phyloP scores from a whole-genome alignment of 225 moss, liverwort and hornwort genomes.

The Bryoerythrophyllum caledonicum region DNA sequence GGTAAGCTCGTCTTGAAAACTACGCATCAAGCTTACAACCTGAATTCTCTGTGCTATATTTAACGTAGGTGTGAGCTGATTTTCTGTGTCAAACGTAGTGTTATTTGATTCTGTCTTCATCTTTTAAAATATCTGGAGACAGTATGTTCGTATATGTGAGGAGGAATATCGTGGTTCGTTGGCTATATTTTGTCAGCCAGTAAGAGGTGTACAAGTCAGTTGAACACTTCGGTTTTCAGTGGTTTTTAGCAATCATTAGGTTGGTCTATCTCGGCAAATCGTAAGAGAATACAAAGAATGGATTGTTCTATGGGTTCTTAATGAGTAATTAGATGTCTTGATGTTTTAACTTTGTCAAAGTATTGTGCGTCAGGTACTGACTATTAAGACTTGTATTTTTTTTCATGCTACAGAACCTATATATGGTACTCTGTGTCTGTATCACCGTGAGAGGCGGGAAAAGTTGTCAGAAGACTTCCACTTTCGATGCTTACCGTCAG shows the following conservation, averaged over 20 bases:
- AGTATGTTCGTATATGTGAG: background rate
- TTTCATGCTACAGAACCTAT: conserved; percentile 71
- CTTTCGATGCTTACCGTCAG: conserved; percentile 81
- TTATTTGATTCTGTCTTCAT: background rate
- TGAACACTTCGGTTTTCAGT: conserved; percentile 5
- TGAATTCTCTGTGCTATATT: conserved; percentile 1
- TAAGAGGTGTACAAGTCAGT: background rate
- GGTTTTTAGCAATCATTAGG: background rate
- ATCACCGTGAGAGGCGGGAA: conserved; percentile 90
- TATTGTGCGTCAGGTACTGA: background rate
- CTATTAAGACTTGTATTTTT: conserved; percentile 14
- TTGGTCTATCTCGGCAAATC: conserved; percentile 19
- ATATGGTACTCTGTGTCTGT: conserved; percentile 87
- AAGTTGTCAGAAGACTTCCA: conserved; percentile 93
- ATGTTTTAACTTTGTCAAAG: conserved; percentile 3
- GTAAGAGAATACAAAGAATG: background rate
- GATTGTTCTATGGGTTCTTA: background rate
- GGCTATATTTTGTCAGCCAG: background rate
- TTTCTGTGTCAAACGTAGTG: background rate
- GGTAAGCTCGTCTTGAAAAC: conserved; percentile 57
- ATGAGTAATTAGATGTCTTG: background rate
- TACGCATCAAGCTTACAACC: background rate
- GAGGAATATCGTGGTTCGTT: background rate
- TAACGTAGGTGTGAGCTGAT: background rate
- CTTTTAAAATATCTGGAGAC: background rate